phyloP scores from a whole-genome alignment of 805 yeast species.

The Debaryomyces tyrocola region DNA sequence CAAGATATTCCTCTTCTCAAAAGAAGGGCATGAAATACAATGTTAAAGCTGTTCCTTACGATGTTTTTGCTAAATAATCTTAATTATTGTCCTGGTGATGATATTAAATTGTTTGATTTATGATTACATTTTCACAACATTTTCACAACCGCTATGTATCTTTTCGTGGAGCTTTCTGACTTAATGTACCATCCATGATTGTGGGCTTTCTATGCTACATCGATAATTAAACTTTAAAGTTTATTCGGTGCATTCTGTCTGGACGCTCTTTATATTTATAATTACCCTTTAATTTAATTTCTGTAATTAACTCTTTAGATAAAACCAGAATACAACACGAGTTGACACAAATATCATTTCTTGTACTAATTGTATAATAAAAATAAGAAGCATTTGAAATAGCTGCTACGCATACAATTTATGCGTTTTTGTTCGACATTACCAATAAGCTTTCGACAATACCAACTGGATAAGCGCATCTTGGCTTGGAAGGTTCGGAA shows the following conservation, averaged over 20 bases:
- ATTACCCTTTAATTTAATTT: background rate
- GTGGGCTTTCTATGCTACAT: slow-evolving; percentile 9
- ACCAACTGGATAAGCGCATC: no score
- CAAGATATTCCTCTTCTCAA: background rate
- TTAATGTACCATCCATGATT: slow-evolving; percentile 3
- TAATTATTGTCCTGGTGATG: background rate
- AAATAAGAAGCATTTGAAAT: no score
- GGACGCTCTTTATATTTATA: background rate
- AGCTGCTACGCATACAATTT: no score
- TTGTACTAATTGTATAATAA: no score
- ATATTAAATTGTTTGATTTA: background rate
- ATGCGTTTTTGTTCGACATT: no score
- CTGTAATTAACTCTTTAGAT: background rate
- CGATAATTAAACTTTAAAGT: slow-evolving; percentile 1
- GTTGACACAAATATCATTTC: no score
- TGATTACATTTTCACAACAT: background rate
- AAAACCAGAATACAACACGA: no score
- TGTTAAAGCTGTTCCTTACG: slow-evolving; percentile 24
- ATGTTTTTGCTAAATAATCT: background rate
- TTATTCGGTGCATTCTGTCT: background rate
- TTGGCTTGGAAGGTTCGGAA: no score
- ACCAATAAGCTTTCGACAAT: no score
- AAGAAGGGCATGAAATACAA: slow-evolving; percentile 24
- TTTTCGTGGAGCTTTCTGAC: background rate
- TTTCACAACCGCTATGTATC: background rate